phyloP scores from a whole-genome alignment of 2,329 filamentous ascomycete genomes.

The Penicillium sp. region DNA sequence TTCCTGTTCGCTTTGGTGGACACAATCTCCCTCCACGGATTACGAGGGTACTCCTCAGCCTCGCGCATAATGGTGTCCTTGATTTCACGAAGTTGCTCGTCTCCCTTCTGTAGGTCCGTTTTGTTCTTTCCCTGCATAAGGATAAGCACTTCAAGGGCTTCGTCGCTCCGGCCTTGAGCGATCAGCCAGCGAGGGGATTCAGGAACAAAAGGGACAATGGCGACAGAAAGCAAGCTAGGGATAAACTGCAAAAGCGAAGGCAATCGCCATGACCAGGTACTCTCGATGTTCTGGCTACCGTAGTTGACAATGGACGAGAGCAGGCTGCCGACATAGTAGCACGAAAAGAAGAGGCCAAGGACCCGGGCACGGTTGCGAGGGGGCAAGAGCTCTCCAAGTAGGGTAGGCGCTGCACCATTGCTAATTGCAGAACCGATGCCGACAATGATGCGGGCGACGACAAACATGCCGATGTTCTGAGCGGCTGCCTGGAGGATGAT shows the following conservation, averaged over 20 bases:
- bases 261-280: constrained; percentile 6
- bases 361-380: constrained; percentile 53
- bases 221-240: neutral
- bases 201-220: neutral
- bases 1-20: neutral
- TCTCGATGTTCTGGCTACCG: neutral
- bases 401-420: constrained; percentile 52
- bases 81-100: neutral
- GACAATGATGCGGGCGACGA: constrained; percentile 53
- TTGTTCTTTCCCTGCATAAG: neutral
- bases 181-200: constrained; percentile 8
- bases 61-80: neutral
- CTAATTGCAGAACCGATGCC: constrained; percentile 53
- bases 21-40: neutral
- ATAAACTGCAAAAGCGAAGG: constrained; percentile 1
- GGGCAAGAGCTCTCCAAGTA: constrained; percentile 57
- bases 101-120: neutral
- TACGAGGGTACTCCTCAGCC: neutral
- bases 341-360: constrained; percentile 47
- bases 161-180: neutral
- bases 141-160: neutral
- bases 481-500: constrained; percentile 55
- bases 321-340: constrained; percentile 31
- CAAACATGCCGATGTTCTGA: constrained; percentile 59
- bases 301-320: neutral